Evolutionary conservation across 2,329 filamentous ascomycete species (phyloP), one percentile per base, ranked within the genome.

Genomic region (Nemania sp.): DNA sequence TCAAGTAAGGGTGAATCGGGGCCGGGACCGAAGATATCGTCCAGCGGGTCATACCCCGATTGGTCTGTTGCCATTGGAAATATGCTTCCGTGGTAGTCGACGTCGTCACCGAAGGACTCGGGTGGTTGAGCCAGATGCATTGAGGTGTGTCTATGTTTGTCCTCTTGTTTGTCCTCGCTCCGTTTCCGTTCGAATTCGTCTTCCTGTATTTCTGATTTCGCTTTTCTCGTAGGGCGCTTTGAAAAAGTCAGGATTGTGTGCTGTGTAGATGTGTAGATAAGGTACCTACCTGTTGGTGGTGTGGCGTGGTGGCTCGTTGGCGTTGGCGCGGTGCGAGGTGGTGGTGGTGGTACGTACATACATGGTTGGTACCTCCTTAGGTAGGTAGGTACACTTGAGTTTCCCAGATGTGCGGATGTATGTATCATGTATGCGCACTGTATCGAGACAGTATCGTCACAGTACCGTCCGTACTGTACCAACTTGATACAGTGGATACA

Each of bases 51-150:
- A 17, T 57, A 37, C 17, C 21, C 48, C 29, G 57, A 17, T 39
- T 54, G 37, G 43, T 18, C 52, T 20, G 60, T 25, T 15, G 29
- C 35, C 54, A 60, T 60, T 18, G 21, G 54, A 6, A 49, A 7
- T 11, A n/a, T 37, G 43, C 18, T 46, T 6, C 35, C 34, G 43
- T 25, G 56, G 10, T 45, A 49, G 37, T 56, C 56, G 2, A 63
- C 20, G 11, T 63, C 54, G 47, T 60, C 60, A 34, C 63, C 47
- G 40, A 60, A 58, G 11, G 54, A 57, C 46, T 55, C 60, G 18
- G 50, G 60, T 11, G 50, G 56, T n/a, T 42, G 57, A 39, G 63
- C 56, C 13, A 56, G 54, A 59, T 61, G 60, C 54, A 65, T 65
- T 21, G 42, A 11, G 11, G 25, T 29, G 25, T 29, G 25, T 29